Base-by-base conservation (phyloP, 2,329 filamentous ascomycete genomes). In the Thielaviopsis euricoi region DNA sequence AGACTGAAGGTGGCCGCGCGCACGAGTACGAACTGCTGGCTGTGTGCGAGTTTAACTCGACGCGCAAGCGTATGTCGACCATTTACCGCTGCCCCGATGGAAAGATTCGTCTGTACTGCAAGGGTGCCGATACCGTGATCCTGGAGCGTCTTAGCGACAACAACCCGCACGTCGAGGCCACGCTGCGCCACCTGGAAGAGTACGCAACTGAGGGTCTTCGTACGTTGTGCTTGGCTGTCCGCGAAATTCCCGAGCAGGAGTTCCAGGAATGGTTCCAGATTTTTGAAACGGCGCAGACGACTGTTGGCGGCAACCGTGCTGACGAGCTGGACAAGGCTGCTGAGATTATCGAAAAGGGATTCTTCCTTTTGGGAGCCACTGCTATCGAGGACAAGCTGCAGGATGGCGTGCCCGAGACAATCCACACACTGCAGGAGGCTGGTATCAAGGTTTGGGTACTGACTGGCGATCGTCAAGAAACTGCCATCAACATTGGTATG, bases 401-500 rank as follows among this genome's bases (percentile, higher is more conserved):
- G 70, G 94, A 98, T 65, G 93, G 94, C 57, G 93, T 98, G 17
- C 93, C 93, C 1, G 93, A 98, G 70, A 98, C 93, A 0, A 98
- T 98, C 60, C 89, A 96, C 69, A 98, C 93, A 0, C 76, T 98
- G 26, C 94, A 98, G 70, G 87, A 90, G 63, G 93, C 94, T 23
- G 91, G 90, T 56, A 97, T 98, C 76, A 98, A 98, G 72, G 85
- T 98, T 58, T 98, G 93, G 93, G 93, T 98, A 21, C 72, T 98
- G 70, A 98, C 93, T 46, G 93, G 93, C 65, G 93, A 98, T 74
- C 82, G 93, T 65, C 94, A 98, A 71, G 93, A 98, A 71, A 98
- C 93, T 26, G 93, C 93, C 58, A 98, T 98, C 79, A 98, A 98
- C 70, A 98, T 98, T 64, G 93, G 94, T 63, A 98, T 98, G 93